Evolutionary conservation across 495 filamentous ascomycete genomes (phyloP), one percentile per base, ranked within the genome.

Genomic region (Penicillium ucsense): DNA sequence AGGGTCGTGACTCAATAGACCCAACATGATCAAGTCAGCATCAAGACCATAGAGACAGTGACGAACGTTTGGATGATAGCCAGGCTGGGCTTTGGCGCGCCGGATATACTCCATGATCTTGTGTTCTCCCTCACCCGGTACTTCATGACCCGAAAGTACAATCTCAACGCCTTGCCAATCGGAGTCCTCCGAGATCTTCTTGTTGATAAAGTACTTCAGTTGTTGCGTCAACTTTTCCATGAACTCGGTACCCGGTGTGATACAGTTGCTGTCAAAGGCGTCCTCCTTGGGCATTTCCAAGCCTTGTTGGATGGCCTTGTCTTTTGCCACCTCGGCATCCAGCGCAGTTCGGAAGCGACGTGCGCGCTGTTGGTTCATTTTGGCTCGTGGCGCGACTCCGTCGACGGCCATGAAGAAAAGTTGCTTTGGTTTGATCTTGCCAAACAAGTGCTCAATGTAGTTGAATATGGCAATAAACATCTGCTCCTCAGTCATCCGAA

Each of bases 91-190:
- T 73, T 97, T 97, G 32, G 92, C 84, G 60, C 89, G 83, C 48
- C 94, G 85, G 63, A 99, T 99, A 63, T 97, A 97, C 65, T 99
- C 94, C 94, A 97, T 99, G 64, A 99, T 95, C 72, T 99, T 99
- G 72, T 98, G 92, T 67, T 98, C 94, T 46, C 94, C 94, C 67
- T 99, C 94, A 46, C 94, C 94, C 0, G 94, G 94, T n/a, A 95
- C 90, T 72, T 99, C 94, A 64, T 97, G 94, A 31, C 94, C 94
- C 5, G 94, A 99, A 38, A 99, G 77, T 27, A 99, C 86, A 55
- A 99, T 84, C 49, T 99, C 90, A 37, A 91, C 87, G 32, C 84
- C 85, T 66, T 99, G 91, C 94, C 94, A 97, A 48, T 99, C 91
- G 29, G 79, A 79, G 66, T 99, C 94, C 56, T 99, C 94, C 0